Evolutionary conservation across 164 flowering plant genomes (phyloP).

Genomic region (Aristolochia californica): DNA sequence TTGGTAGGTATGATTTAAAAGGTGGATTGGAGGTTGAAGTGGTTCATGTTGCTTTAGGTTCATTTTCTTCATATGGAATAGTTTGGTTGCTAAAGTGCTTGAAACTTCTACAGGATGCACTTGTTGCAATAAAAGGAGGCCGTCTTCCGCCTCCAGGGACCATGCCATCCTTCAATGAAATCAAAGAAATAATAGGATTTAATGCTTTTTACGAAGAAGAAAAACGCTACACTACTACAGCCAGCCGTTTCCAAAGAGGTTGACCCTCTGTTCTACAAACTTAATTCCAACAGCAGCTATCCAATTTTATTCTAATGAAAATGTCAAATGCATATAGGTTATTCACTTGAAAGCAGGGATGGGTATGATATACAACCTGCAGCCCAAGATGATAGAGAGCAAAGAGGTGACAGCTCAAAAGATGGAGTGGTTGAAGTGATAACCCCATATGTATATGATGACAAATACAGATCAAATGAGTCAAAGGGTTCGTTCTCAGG

Average conservation of each 20-base stretch:
- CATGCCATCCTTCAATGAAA: slow-evolving; percentile 87
- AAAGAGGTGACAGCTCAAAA: slow-evolving; percentile 26
- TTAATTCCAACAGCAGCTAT: no score
- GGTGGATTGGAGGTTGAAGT: no score
- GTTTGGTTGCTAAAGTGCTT: neutral
- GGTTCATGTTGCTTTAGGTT: neutral
- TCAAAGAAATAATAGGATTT: slow-evolving; percentile 73
- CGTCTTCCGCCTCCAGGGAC: slow-evolving; percentile 87
- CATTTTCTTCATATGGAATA: no score
- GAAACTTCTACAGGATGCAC: slow-evolving; percentile 64
- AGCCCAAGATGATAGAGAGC: slow-evolving; percentile 26
- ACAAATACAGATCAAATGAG: slow-evolving; percentile 31
- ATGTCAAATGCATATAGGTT: slow-evolving; percentile 19
- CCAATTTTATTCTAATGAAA: no score
- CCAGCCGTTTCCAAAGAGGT: slow-evolving; percentile 37
- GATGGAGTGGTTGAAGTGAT: slow-evolving; percentile 66
- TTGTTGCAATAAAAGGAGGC: slow-evolving; percentile 72
- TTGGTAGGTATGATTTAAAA: no score
- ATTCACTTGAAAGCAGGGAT: slow-evolving; percentile 31
- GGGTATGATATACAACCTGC: slow-evolving; percentile 17
- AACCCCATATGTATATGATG: slow-evolving; percentile 48
- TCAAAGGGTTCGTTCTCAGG: no score
- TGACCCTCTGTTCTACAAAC: neutral
- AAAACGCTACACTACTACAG: slow-evolving; percentile 42
- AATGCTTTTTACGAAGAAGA: slow-evolving; percentile 82